Base-by-base conservation (phyloP, 2,329 filamentous ascomycete species). In the Stemphylium vesicarium region DNA sequence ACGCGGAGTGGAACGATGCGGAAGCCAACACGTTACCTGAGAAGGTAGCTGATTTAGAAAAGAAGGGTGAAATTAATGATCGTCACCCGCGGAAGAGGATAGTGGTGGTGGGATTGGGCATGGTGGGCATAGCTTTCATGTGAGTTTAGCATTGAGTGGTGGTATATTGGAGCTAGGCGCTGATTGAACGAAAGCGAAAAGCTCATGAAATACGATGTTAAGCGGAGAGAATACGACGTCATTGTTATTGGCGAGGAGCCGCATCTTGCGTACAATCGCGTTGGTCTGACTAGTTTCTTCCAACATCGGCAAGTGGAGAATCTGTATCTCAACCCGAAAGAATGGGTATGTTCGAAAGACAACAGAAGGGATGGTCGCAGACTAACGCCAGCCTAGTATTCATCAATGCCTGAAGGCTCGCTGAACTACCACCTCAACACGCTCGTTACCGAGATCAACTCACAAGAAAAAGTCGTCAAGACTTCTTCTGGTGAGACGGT, bases 101-200 rank as follows among this genome's bases (percentile, higher is more conserved):
- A 32, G 91, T 96, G 2, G 87, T 96, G 33, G 91, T 96, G 35
- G 92, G 92, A 9, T 77, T 96, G 76, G 92, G 92, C 2, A 97
- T 97, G 93, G 92, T 96, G 39, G 91, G 89, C 35, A 89, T 95
- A 64, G 88, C 90, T 37, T 94, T 96, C 73, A 91, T 96, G 90
- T 94, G 78, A 82, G 88, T 81, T 8, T 13, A 10, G 4, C 13
- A 16, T 3, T 4, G 10, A n/a, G 10, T 5, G 8, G 2, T 1
- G 24, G 2, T 1, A 26, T 12, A 13, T 12, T 11, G 26, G 2
- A 31, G 35, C 13, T 2, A 7, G 2, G 2, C 31, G 20, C 33
- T 43, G 18, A 56, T 66, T n/a, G 61, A 13, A 5, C 0, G 0
- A 12, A 65, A 96, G 92, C 66, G 92, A 96, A 76, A 96, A 96